Evolutionary conservation across 345 rosid species (phyloP), one percentile per base, ranked within the genome.

Genomic region (Euphorbia pulcherrima): DNA sequence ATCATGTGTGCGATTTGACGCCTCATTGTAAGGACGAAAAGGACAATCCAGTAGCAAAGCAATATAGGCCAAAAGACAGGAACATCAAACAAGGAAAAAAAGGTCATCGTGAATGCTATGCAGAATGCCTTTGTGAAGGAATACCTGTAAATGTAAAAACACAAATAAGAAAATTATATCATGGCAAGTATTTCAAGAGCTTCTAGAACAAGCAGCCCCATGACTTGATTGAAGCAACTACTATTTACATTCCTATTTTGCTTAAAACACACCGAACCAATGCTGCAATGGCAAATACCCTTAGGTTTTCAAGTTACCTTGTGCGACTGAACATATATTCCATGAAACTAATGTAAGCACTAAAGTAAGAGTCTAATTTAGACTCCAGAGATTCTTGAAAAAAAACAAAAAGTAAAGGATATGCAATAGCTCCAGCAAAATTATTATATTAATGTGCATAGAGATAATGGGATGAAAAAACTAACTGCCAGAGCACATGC

Each of bases 21-120:
- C 76, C 82, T 86, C 90, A 81, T 86, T 12, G 91, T 85, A n/a
- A 90, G 88, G 54, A 84, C 75, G 79, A 80, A 86, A 24, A 90
- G 86, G 75, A 88, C 84, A 55, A 90, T 64, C 93, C 93, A 90
- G 80, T 88, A 87, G 73, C 82, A 83, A 18, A 88, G 72, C 68
- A 90, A 72, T 71, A 86, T 90, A 0, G 97, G 95, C 97, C 97
- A 90, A 78, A 90, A 90, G 66, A 90, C 88, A 72, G 97, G 97
- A 16, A 90, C 97, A 44, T 90, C 95, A 70, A 90, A 82, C 60
- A 86, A 73, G 10, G 92, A 82, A 76, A 90, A 65, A 73, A 88
- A 88, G 26, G 94, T 88, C 89, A 90, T 79, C 10, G 77, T 58
- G 72, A 86, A 86, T 17, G 97, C 94, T n/a, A 88, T 86, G 14